Percentiles rank a stretch among this genome's conserved stretches.
These are phyloP conservation scores for Botrytis sinoallii DNA, from an alignment of 2,329 filamentous ascomycete species.

Conservation along the genomic window DNA sequence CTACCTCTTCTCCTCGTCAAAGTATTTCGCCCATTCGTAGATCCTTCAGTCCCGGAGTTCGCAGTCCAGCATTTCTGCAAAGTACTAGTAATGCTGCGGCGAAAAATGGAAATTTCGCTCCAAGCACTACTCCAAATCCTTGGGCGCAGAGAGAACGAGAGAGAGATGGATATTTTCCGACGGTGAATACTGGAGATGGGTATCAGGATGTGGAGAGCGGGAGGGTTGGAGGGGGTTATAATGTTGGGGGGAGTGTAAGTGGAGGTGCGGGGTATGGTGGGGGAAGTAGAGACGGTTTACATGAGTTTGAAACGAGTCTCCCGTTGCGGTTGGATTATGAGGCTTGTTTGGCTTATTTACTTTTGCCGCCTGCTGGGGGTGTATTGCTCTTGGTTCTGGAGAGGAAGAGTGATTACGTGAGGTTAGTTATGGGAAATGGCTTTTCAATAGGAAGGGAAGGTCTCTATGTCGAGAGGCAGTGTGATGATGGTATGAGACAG, in stretches of 20 bases:
- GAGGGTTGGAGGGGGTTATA: constrained; percentile 5
- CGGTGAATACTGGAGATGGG: constrained; percentile 11
- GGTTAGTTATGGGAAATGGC: constrained; percentile 43
- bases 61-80: constrained; percentile 36
- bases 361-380: constrained; percentile 79
- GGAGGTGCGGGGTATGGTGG: neutral
- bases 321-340: constrained; percentile 86
- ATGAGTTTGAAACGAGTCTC: constrained; percentile 87
- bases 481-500: neutral
- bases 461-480: neutral
- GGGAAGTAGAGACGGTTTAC: constrained; percentile 50
- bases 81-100: constrained; percentile 15
- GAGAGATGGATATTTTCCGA: constrained; percentile 22
- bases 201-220: constrained; percentile 14
- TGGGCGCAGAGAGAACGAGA: constrained; percentile 20
- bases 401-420: constrained; percentile 94
- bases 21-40: constrained; percentile 55
- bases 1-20: constrained; percentile 37
- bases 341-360: constrained; percentile 83
- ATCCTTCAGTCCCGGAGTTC: constrained; percentile 43
- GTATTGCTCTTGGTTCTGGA: constrained; percentile 82
- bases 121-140: constrained; percentile 17
- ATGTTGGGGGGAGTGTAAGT: neutral
- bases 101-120: constrained; percentile 30
- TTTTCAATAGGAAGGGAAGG: neutral